Evolutionary conservation across 768 basidiomycete genomes (phyloP), one percentile per base, ranked within the genome.

Genomic region (Mycena sanguinolenta): DNA sequence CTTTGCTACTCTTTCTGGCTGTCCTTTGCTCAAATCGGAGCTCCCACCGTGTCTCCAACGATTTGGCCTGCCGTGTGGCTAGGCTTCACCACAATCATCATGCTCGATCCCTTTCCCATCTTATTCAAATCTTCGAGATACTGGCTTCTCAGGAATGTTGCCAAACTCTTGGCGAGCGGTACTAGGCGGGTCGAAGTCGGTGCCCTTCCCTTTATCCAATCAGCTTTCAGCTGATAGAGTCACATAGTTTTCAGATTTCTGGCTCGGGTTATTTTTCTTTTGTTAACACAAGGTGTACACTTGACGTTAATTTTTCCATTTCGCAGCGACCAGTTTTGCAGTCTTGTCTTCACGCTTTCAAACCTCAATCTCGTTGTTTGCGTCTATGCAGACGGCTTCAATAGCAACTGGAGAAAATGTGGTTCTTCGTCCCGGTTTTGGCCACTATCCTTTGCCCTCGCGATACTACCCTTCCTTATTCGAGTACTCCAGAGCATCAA

Each of bases 61-160:
- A 79, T 90, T 2, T 99, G 94, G 91, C 93, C 94, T 0, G 79
- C 95, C 13, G 83, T 92, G 2, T 99, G 96, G 95, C 84, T 98
- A 8, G 86, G 85, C 1, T 85, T 95, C 63, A 79, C 87, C 4
- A 75, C 84, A 8, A 70, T 88, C 16, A 74, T 94, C 50, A 79
- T 96, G 75, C 78, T 96, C 63, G 89, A 96, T 78, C 98, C 98
- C 2, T 76, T 96, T 2, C 92, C 91, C 0, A 73, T 95, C 14
- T 79, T 90, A 46, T 88, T 86, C 77, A 86, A 86, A 30, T 74
- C 87, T 50, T 90, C 92, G 0, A 85, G 97, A 49, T 95, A 88
- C 81, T 99, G 98, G 98, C 78, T 95, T 44, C 75, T 96, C 30
- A 88, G 84, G 75, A 90, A 86, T 44, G 67, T 92, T 21, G 87